A percentile compares a stretch with the other conserved stretches of the same genome.
Evolutionary conservation across 202 grass and related monocot species (phyloP).

Genomic region (Saccharum hybrid): DNA sequence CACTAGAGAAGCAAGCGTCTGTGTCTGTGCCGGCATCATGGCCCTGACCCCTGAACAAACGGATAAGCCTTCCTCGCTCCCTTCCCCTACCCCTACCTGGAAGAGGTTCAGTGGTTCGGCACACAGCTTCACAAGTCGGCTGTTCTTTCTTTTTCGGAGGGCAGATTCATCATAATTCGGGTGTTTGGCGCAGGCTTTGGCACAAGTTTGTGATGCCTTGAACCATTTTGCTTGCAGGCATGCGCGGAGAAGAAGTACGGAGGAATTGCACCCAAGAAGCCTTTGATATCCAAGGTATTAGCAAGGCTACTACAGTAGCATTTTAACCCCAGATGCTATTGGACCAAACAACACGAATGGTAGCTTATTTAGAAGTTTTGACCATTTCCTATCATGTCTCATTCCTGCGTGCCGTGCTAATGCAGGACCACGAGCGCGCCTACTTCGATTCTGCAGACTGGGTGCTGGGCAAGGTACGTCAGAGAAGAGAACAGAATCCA

Average conservation of each 20-base stretch:
- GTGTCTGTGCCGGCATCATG: slow-evolving; percentile 33
- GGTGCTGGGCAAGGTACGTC: slow-evolving; percentile 81
- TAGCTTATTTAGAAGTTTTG: background rate
- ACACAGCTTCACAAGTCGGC: too few relatives aligned
- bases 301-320: background rate
- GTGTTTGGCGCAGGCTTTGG: background rate
- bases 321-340: background rate
- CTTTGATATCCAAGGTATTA: slow-evolving; percentile 86
- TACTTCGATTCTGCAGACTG: slow-evolving; percentile 95
- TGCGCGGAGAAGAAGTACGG: slow-evolving; percentile 76
- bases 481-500: background rate
- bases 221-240: slow-evolving; percentile 52
- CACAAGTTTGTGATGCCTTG: slow-evolving; percentile 4
- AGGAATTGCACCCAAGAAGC: slow-evolving; percentile 84
- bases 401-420: background rate
- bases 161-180: background rate
- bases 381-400: background rate
- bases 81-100: too few relatives aligned
- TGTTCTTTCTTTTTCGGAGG: background rate
- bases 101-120: too few relatives aligned
- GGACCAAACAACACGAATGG: background rate
- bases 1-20: slow-evolving; percentile 10
- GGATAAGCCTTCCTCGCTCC: slow-evolving; percentile 18
- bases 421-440: slow-evolving; percentile 86
- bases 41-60: slow-evolving; percentile 29